phyloP scores from a whole-genome alignment of 352 stramenopile species.

The Pythium brassicae region DNA sequence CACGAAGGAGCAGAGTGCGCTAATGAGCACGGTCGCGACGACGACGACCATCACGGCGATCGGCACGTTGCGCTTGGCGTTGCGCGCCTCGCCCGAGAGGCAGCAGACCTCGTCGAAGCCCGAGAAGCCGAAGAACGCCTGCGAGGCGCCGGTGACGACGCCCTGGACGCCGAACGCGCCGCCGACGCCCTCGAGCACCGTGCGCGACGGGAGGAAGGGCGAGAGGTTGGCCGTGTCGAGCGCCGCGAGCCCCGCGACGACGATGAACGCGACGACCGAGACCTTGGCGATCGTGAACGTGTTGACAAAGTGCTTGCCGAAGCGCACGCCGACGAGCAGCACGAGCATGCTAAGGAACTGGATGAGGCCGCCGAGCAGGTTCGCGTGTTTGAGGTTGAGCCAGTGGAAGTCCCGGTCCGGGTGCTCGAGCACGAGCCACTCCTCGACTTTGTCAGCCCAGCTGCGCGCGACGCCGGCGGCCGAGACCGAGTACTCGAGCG shows the following conservation, averaged over 20 bases:
- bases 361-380: slow-evolving; percentile 58
- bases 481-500: slow-evolving; percentile 91
- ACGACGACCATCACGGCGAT: slow-evolving; percentile 75
- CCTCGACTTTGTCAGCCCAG: slow-evolving; percentile 90
- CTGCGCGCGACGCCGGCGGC: slow-evolving; percentile 88
- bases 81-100: slow-evolving; percentile 68
- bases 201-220: slow-evolving; percentile 58
- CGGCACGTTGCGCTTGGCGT: slow-evolving; percentile 69
- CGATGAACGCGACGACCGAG: slow-evolving; percentile 90
- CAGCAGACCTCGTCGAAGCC: slow-evolving; percentile 94
- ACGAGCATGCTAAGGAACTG: slow-evolving; percentile 69
- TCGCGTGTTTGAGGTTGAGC: slow-evolving; percentile 59
- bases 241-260: slow-evolving; percentile 76
- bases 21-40: slow-evolving; percentile 57
- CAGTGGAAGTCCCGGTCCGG: slow-evolving; percentile 35
- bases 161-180: slow-evolving; percentile 33
- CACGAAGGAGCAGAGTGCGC: slow-evolving; percentile 68
- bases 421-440: slow-evolving; percentile 51
- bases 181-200: background rate
- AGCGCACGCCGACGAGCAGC: slow-evolving; percentile 78
- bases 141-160: slow-evolving; percentile 72
- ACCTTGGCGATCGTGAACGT: slow-evolving; percentile 82
- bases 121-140: slow-evolving; percentile 91
- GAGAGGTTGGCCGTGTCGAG: slow-evolving; percentile 81
- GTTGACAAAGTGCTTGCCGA: slow-evolving; percentile 90